A percentile compares a stretch with the other conserved stretches of the same genome.
These are phyloP conservation scores for Harringtonia lauricola DNA, from an alignment of 2,329 filamentous ascomycete species.

Conservation along the genomic window DNA sequence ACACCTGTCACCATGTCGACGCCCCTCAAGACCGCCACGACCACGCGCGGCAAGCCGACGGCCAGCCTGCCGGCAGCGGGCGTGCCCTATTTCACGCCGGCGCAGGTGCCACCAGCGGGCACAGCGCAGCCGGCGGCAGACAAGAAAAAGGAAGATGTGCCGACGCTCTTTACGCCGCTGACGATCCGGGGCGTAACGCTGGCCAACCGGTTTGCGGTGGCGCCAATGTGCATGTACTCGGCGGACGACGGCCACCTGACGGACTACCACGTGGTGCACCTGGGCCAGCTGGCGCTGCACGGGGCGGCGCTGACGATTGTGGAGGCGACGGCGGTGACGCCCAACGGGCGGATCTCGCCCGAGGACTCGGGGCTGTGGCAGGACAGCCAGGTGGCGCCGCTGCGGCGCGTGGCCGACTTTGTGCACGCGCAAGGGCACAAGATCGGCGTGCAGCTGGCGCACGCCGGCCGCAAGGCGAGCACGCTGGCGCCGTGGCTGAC, in stretches of 20 bases:
- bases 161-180: conserved; percentile 46
- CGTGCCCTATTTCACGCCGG: conserved; percentile 43
- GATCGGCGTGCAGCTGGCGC: conserved; percentile 69
- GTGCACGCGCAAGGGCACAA: conserved; percentile 68
- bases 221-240: conserved; percentile 52
- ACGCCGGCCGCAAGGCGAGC: conserved; percentile 64
- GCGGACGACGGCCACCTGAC: conserved; percentile 57
- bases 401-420: conserved; percentile 64
- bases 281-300: conserved; percentile 66
- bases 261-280: conserved; percentile 71
- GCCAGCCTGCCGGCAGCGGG: conserved; percentile 28
- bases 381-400: conserved; percentile 66
- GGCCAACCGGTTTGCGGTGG: conserved; percentile 45
- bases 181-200: conserved; percentile 40
- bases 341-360: conserved; percentile 75
- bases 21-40: neutral
- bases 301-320: conserved; percentile 65
- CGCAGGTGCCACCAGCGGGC: conserved; percentile 38
- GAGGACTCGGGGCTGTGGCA: conserved; percentile 74
- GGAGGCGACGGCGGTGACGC: conserved; percentile 66
- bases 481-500: conserved; percentile 50
- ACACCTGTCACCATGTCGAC: no score
- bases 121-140: conserved; percentile 23
- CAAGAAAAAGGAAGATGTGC: conserved; percentile 21
- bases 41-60: neutral